A percentile compares a stretch with the other conserved stretches of the same genome.
Conservation (phyloP, 768 basidiomycete species). For the Boletus subparvulus region DNA sequence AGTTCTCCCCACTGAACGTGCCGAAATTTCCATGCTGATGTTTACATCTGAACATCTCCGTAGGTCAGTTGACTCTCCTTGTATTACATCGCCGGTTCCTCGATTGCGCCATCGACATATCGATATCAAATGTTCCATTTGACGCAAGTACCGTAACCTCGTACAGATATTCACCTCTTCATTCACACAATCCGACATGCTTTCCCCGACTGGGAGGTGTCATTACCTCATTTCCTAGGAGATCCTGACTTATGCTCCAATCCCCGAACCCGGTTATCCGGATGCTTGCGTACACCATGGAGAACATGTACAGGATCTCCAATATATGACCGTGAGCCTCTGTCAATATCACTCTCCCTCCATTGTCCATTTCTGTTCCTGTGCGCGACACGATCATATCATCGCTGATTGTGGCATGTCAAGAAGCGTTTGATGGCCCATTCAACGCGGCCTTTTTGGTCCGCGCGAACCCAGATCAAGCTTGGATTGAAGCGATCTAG, state of each 20-base stretch:
- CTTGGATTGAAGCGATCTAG: constrained; percentile 3
- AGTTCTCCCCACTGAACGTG: no score
- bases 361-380: not conserved
- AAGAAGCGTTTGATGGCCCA: not conserved
- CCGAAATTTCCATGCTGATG: no score
- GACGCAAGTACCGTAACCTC: no score
- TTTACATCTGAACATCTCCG: no score
- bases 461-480: constrained; percentile 8
- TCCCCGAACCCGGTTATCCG: constrained; percentile 14
- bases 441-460: not conserved
- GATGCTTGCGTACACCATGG: constrained; percentile 8
- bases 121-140: no score
- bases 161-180: not conserved
- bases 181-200: not conserved
- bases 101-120: no score
- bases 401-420: not conserved
- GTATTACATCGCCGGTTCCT: no score
- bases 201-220: not conserved
- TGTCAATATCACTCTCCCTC: not conserved
- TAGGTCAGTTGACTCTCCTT: no score
- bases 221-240: constrained; percentile 13
- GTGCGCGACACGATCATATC: constrained; percentile 2
- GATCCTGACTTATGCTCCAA: not conserved
- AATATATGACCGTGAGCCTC: constrained; percentile 14
- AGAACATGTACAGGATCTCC: not conserved